Conservation (phyloP, 208 protist species). For the Trypanosoma melophagium region DNA sequence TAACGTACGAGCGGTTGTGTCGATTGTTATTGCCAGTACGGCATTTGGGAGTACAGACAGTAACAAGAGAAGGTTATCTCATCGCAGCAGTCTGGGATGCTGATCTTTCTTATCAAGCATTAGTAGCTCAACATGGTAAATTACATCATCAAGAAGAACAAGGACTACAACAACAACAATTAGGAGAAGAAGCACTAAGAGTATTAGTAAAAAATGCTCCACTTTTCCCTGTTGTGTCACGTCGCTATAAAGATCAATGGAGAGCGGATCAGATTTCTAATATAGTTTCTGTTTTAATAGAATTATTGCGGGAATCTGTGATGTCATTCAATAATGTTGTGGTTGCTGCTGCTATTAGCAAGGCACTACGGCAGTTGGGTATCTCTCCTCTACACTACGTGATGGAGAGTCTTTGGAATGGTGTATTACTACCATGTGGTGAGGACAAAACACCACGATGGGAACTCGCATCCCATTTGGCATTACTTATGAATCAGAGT, state of each 20-base stretch:
- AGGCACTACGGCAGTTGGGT: constrained; percentile 13
- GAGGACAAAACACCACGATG: constrained; percentile 16
- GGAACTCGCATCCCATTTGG: constrained; percentile 13
- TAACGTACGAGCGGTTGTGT: constrained; percentile 64
- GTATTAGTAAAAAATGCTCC: neutral
- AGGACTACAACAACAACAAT: no score
- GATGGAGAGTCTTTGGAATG: constrained; percentile 21
- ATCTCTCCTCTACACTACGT: constrained; percentile 3
- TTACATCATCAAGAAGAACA: neutral
- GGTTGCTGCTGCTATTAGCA: constrained; percentile 14
- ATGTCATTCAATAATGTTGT: neutral
- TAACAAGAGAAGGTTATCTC: neutral
- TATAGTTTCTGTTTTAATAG: constrained; percentile 12
- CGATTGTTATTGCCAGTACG: constrained; percentile 32
- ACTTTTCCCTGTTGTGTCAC: constrained; percentile 18
- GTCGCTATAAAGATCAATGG: constrained; percentile 17
- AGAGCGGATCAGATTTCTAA: neutral
- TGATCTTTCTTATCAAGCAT: constrained; percentile 10
- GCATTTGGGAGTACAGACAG: neutral
- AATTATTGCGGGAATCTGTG: neutral
- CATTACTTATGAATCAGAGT: constrained; percentile 3
- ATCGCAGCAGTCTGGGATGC: constrained; percentile 19
- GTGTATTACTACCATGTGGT: constrained; percentile 14
- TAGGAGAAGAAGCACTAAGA: neutral
- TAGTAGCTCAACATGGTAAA: neutral